phyloP scores from a whole-genome alignment of 768 basidiomycete genomes.

The Sporobolomyces pararoseus region DNA sequence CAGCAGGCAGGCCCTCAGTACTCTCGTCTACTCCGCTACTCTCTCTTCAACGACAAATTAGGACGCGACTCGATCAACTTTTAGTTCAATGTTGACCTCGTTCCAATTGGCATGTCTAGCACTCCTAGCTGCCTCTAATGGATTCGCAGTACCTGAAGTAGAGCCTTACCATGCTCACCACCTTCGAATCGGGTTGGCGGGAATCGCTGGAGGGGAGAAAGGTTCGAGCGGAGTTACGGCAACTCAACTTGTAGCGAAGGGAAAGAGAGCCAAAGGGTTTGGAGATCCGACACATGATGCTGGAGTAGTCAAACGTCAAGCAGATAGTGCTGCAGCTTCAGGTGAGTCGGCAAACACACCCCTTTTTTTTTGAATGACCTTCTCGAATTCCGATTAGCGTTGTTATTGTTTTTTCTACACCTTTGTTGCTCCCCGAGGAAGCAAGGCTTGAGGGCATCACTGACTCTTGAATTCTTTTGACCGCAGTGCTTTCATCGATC shows the following conservation, averaged over 20 bases:
- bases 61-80: slow-evolving; percentile 3
- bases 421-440: too few relatives aligned
- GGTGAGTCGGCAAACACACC: too few relatives aligned
- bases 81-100: not conserved
- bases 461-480: not conserved
- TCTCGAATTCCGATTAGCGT: not conserved
- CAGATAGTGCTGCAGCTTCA: not conserved
- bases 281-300: not conserved
- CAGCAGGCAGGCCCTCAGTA: not conserved
- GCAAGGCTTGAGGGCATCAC: not conserved
- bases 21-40: not conserved
- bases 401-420: not conserved
- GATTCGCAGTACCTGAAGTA: not conserved
- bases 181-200: slow-evolving; percentile 1
- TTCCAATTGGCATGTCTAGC: not conserved
- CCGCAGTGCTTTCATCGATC: not conserved
- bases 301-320: not conserved
- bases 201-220: not conserved
- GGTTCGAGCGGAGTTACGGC: slow-evolving; percentile 6
- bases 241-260: not conserved
- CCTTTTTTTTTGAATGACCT: not conserved
- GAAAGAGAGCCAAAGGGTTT: slow-evolving; percentile 15
- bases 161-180: not conserved
- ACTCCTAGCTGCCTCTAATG: not conserved
- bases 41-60: not conserved